A percentile compares a stretch with the other conserved stretches of the same genome.
Evolutionary conservation across 768 basidiomycete species (phyloP).

Genomic region (Mycena amicta): DNA sequence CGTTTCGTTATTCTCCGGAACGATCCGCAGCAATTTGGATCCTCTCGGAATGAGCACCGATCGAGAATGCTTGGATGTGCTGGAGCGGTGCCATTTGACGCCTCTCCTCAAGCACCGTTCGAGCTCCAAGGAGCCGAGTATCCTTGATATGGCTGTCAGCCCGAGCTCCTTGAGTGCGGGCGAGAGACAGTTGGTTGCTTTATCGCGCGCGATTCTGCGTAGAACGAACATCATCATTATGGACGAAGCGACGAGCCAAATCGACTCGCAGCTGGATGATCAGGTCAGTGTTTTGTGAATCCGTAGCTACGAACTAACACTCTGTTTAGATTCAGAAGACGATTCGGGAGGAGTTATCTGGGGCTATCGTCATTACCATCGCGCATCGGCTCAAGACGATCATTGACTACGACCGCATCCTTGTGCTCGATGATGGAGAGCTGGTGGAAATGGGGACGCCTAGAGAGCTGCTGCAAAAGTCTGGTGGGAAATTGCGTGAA

Average conservation of each 20-base stretch:
- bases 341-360: conserved; percentile 69
- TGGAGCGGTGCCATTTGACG: conserved; percentile 65
- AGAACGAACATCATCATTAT: conserved; percentile 69
- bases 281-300: conserved; percentile 49
- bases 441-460: conserved; percentile 81
- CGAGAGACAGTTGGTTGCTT: conserved; percentile 73
- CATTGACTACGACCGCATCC: conserved; percentile 72
- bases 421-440: conserved; percentile 73
- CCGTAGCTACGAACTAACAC: background rate
- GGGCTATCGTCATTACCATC: conserved; percentile 79
- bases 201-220: conserved; percentile 70
- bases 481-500: conserved; percentile 63
- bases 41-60: conserved; percentile 61
- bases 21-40: conserved; percentile 73
- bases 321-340: conserved; percentile 64
- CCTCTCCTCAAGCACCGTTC: conserved; percentile 46
- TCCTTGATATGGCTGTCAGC: conserved; percentile 65
- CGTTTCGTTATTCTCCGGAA: conserved; percentile 73
- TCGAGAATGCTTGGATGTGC: conserved; percentile 64
- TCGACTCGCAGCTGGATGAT: conserved; percentile 71
- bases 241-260: conserved; percentile 80
- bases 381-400: conserved; percentile 81
- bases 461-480: conserved; percentile 49
- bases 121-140: conserved; percentile 36
- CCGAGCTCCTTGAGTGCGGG: conserved; percentile 74